phyloP scores from a whole-genome alignment of 495 filamentous ascomycete genomes.

The Xylaria scruposa region DNA sequence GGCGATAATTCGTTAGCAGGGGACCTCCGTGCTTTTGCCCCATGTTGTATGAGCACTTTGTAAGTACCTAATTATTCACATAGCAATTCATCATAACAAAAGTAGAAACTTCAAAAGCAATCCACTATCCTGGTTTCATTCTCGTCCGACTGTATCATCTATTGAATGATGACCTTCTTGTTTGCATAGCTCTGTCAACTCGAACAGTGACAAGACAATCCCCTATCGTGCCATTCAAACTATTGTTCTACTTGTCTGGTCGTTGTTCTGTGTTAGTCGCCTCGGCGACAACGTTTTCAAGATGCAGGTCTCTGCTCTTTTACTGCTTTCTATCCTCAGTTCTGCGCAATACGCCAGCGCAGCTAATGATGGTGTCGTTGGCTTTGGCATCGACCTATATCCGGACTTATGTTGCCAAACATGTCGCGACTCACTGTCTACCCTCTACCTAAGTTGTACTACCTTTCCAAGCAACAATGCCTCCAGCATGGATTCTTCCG shows the following conservation, averaged over 20 bases:
- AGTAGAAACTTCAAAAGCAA: too few species aligned
- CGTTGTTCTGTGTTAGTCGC: not conserved
- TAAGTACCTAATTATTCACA: too few species aligned
- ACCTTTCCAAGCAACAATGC: constrained; percentile 5
- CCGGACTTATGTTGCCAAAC: constrained; percentile 6
- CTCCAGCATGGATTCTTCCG: not conserved
- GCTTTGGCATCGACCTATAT: constrained; percentile 4
- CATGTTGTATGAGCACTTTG: too few species aligned
- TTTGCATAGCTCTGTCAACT: not conserved
- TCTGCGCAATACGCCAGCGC: not conserved
- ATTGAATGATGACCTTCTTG: not conserved
- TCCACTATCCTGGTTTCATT: too few species aligned
- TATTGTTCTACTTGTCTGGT: not conserved
- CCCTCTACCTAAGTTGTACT: constrained; percentile 8
- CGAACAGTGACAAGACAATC: not conserved
- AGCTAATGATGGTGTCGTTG: not conserved
- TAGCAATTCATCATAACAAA: too few species aligned
- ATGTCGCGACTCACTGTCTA: constrained; percentile 5
- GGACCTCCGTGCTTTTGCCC: too few species aligned
- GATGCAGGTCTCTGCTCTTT: not conserved
- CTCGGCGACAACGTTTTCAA: not conserved
- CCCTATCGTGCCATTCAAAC: not conserved
- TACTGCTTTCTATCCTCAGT: not conserved
- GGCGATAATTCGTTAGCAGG: too few species aligned
- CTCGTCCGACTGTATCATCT: not conserved